Evolutionary conservation across 169 alveolate genomes (phyloP).

Genomic region (Nephromyces sp.): DNA sequence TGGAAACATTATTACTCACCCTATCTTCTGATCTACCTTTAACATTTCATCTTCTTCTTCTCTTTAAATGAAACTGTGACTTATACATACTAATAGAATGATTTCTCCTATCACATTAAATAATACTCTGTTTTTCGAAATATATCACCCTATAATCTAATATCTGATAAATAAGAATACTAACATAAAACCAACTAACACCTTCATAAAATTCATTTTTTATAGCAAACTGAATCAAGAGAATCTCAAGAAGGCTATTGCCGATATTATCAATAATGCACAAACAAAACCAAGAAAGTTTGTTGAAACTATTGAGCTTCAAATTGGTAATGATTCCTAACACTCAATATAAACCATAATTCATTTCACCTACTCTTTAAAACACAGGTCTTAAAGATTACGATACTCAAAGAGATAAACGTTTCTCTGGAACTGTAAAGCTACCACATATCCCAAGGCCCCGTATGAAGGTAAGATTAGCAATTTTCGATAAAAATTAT

Average conservation of each 20-base stretch:
- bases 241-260: slow-evolving; percentile 74
- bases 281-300: slow-evolving; percentile 87
- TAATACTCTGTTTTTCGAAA: too few species aligned
- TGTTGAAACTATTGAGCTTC: slow-evolving; percentile 96
- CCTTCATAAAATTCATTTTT: too few species aligned
- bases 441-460: slow-evolving; percentile 90
- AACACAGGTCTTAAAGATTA: slow-evolving; percentile 88
- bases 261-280: slow-evolving; percentile 82
- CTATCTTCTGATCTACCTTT: too few species aligned
- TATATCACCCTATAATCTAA: too few species aligned
- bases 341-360: background rate
- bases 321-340: slow-evolving; percentile 60
- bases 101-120: too few species aligned
- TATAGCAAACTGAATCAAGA: slow-evolving; percentile 68
- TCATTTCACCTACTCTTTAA: background rate
- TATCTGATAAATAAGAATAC: too few species aligned
- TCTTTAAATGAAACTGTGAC: too few species aligned
- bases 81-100: too few species aligned
- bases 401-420: slow-evolving; percentile 99
- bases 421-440: slow-evolving; percentile 97
- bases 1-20: too few species aligned
- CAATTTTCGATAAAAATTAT: slow-evolving; percentile 10
- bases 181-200: too few species aligned
- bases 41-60: too few species aligned
- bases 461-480: slow-evolving; percentile 87